phyloP scores from a whole-genome alignment of 108 stramenopile genomes.

The Stephanodiscus minutulus region DNA sequence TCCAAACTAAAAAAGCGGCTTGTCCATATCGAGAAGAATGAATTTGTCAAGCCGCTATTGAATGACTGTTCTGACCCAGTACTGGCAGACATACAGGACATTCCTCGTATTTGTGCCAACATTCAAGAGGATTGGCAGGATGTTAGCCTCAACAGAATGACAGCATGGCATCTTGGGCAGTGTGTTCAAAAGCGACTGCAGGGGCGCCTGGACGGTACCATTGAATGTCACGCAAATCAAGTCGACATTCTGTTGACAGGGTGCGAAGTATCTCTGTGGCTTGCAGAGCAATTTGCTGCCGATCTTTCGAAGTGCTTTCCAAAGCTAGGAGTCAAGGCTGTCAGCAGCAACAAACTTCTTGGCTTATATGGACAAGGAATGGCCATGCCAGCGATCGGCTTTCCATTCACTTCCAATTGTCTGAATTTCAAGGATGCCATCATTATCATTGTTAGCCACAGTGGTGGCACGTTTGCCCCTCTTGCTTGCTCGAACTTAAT shows the following conservation, averaged over 20 bases:
- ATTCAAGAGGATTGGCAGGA: slow-evolving; percentile 53
- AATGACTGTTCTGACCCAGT: slow-evolving; percentile 40
- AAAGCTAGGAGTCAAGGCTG: slow-evolving; percentile 46
- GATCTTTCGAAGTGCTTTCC: slow-evolving; percentile 60
- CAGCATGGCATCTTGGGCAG: slow-evolving; percentile 54
- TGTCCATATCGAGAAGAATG: slow-evolving; percentile 46
- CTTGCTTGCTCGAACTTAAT: slow-evolving; percentile 49
- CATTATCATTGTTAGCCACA: slow-evolving; percentile 54
- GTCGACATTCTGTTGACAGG: slow-evolving; percentile 63
- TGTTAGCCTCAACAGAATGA: slow-evolving; percentile 48
- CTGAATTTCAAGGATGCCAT: slow-evolving; percentile 52
- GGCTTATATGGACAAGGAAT: slow-evolving; percentile 58
- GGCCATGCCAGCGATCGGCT: slow-evolving; percentile 46
- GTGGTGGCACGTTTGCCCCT: slow-evolving; percentile 51
- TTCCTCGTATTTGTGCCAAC: slow-evolving; percentile 33
- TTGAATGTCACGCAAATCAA: slow-evolving; percentile 26
- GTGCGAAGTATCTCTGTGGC: slow-evolving; percentile 64
- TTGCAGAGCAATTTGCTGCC: slow-evolving; percentile 63
- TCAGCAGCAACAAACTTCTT: slow-evolving; percentile 61
- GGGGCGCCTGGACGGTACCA: slow-evolving; percentile 31
- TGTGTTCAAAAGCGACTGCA: slow-evolving; percentile 42
- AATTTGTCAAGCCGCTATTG: slow-evolving; percentile 49
- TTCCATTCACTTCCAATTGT: slow-evolving; percentile 39
- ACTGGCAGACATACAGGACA: slow-evolving; percentile 46
- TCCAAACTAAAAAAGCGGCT: slow-evolving; percentile 31